Percentiles rank a stretch among this genome's conserved stretches.
Conservation (phyloP, 2,329 filamentous ascomycete species). For the Sclerotinia glacialis region DNA sequence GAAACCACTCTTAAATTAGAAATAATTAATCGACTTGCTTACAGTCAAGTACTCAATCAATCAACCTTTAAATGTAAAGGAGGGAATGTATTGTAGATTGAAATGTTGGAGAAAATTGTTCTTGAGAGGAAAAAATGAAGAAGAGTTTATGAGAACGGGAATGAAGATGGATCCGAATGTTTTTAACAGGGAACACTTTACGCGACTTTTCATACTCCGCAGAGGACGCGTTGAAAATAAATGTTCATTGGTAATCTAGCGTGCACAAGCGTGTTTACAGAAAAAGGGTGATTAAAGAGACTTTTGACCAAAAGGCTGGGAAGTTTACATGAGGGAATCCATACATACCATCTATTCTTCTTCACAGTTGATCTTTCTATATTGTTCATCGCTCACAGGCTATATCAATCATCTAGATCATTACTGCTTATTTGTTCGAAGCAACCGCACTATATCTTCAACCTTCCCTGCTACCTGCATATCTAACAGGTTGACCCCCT, state of each 20-base stretch:
- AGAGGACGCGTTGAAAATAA: slow-evolving; percentile 22
- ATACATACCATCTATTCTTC: too few species aligned
- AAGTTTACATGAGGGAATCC: background rate
- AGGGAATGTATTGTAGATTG: slow-evolving; percentile 6
- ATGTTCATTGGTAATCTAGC: slow-evolving; percentile 20
- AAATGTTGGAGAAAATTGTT: slow-evolving; percentile 8
- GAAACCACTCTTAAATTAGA: slow-evolving; percentile 6
- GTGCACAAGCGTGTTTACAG: slow-evolving; percentile 4
- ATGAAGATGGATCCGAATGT: slow-evolving; percentile 22
- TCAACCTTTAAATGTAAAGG: background rate
- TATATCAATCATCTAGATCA: slow-evolving; percentile 10
- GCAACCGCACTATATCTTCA: background rate
- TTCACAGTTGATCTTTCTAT: too few species aligned
- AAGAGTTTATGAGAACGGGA: slow-evolving; percentile 11
- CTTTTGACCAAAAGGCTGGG: background rate
- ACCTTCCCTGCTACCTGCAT: slow-evolving; percentile 3
- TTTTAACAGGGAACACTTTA: slow-evolving; percentile 25
- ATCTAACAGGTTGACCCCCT: background rate
- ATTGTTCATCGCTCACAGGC: too few species aligned
- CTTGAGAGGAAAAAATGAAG: slow-evolving; percentile 16
- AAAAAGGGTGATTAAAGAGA: background rate
- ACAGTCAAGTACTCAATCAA: background rate
- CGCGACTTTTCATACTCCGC: slow-evolving; percentile 22
- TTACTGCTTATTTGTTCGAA: slow-evolving; percentile 2
- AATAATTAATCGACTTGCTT: background rate